Evolutionary conservation across 306 rosid species (phyloP), one percentile per base, ranked within the genome.

Genomic region (Prosopis cineraria): DNA sequence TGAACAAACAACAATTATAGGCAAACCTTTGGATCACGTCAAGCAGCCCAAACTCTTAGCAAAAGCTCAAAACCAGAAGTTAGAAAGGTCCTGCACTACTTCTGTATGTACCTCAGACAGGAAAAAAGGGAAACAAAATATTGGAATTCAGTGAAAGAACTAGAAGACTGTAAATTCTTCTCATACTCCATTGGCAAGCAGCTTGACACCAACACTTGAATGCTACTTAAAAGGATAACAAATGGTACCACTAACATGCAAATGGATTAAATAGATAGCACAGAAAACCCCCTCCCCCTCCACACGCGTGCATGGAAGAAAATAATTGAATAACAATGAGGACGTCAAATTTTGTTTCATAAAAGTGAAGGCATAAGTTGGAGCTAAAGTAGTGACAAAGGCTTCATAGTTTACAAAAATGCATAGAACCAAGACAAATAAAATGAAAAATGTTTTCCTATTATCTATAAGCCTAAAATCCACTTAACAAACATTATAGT

Each of bases 121-220:
- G 76, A 81, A 77, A 79, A 53, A 52, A 30, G 68, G 47, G 34
- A 74, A 76, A 77, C 11, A 33, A 19, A 17, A 36, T 68, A 70
- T 47, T 6, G 30, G 66, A 58, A 68, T 77, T 37, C 81, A 29
- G 27, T 39, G 68, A 76, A 72, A 24, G 68, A 81, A 67, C 68
- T 44, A 62, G 43, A 78, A 56, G 72, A 65, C 34, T 66, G 71
- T 29, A 71, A 79, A 75, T 79, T 65, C 64, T 78, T 90, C 98
- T 94, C 93, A 81, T 68, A 63, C 85, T 85, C 80, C 80, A 83
- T 78, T 90, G 98, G 91, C 92, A 88, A 76, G 90, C 94, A 84
- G 98, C 98, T 85, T 92, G 95, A 85, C 98, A 92, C 98, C 98
- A 94, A 86, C 97, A 92, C 86, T 94, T 94, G 74, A 94, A 87